phyloP scores from a whole-genome alignment of 345 rosid species.

The Microcos paniculata region DNA sequence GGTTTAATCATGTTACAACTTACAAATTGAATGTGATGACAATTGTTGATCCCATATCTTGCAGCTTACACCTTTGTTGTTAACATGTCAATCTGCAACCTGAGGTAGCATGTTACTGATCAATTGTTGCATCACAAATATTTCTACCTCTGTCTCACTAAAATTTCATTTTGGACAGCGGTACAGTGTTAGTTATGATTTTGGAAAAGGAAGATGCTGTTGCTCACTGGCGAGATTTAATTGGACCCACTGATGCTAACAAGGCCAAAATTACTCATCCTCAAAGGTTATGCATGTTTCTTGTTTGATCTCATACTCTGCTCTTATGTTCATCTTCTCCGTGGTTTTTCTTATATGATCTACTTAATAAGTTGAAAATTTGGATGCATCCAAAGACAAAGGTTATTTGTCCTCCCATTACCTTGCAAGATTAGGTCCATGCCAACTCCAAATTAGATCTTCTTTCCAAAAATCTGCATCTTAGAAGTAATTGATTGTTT shows the following conservation, averaged over 20 bases:
- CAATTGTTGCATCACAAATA: background rate
- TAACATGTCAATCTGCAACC: background rate
- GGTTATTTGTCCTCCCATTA: background rate
- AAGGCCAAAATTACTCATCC: conserved; percentile 78
- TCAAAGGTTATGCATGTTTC: conserved; percentile 44
- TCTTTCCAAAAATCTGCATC: background rate
- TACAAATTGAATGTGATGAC: background rate
- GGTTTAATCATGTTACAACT: background rate
- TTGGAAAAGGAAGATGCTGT: conserved; percentile 78
- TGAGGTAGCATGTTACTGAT: background rate
- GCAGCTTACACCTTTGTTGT: background rate
- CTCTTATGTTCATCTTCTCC: background rate
- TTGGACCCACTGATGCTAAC: conserved; percentile 77
- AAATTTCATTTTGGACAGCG: conserved; percentile 38
- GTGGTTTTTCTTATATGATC: background rate
- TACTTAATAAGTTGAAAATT: background rate
- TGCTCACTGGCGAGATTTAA: conserved; percentile 76
- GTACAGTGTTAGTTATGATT: conserved; percentile 75
- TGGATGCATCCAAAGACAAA: background rate
- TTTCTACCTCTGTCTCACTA: conserved; percentile 2
- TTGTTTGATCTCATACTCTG: background rate
- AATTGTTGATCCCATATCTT: background rate
- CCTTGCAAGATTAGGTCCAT: background rate
- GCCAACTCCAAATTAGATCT: background rate
- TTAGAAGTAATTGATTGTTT: background rate